A percentile compares a stretch with the other conserved stretches of the same genome.
phyloP scores from a whole-genome alignment of 2,329 filamentous ascomycete genomes.

The Diaporthe velutina region DNA sequence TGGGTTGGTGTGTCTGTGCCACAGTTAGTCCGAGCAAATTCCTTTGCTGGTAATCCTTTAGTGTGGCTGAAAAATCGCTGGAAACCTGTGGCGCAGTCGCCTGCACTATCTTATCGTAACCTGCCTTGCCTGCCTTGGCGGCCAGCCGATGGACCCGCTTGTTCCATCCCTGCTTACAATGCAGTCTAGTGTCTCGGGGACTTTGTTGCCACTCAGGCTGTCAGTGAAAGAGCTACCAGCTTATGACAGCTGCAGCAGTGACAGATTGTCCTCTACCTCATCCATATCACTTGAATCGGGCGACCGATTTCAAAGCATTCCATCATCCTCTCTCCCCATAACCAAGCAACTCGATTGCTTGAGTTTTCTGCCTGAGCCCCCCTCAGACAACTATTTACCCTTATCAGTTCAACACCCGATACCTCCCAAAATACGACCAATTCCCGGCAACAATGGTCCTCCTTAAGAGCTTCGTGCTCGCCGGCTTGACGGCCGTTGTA shows the following conservation, averaged over 20 bases:
- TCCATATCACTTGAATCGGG: constrained; percentile 11
- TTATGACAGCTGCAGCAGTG: constrained; percentile 26
- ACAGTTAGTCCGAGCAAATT: neutral
- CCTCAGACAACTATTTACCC: constrained; percentile 6
- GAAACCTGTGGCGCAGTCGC: neutral
- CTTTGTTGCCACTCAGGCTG: constrained; percentile 24
- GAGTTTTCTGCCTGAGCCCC: constrained; percentile 25
- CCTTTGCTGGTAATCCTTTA: too few species aligned
- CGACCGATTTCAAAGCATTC: constrained; percentile 52
- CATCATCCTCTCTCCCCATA: constrained; percentile 9
- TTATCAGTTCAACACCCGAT: constrained; percentile 16
- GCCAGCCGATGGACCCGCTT: neutral
- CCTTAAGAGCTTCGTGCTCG: constrained; percentile 71
- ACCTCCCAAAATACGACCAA: constrained; percentile 12
- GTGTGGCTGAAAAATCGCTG: neutral
- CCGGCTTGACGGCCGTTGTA: constrained; percentile 66
- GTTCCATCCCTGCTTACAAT: neutral
- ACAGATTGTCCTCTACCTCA: constrained; percentile 38
- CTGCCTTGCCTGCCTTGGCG: too few species aligned
- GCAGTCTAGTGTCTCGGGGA: neutral
- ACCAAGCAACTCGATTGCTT: constrained; percentile 24
- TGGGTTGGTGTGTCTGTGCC: constrained; percentile 40
- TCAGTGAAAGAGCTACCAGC: constrained; percentile 23
- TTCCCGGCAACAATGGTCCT: constrained; percentile 62
- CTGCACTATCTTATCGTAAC: constrained; percentile 31